Conservation (phyloP, 805 yeast species). For the Priceomyces castillae region DNA sequence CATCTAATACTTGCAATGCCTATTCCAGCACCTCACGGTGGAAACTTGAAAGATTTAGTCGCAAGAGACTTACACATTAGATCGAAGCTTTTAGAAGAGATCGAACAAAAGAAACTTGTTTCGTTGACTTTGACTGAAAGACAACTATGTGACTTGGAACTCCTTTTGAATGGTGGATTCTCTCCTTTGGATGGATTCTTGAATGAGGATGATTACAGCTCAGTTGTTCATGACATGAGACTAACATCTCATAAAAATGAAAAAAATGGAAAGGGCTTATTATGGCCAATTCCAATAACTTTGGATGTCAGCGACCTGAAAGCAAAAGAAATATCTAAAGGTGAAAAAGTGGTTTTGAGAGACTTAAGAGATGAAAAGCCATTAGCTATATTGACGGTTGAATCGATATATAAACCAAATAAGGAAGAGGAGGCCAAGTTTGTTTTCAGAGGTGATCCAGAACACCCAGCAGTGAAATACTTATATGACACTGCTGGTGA, state of each 20-base stretch:
- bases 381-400: slow-evolving; percentile 77
- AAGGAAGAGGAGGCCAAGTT: slow-evolving; percentile 75
- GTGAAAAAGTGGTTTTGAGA: slow-evolving; percentile 66
- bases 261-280: slow-evolving; percentile 51
- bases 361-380: slow-evolving; percentile 81
- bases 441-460: slow-evolving; percentile 95
- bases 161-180: slow-evolving; percentile 90
- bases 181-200: slow-evolving; percentile 76
- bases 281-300: slow-evolving; percentile 93
- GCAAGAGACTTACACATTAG: slow-evolving; percentile 72
- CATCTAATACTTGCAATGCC: slow-evolving; percentile 45
- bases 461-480: slow-evolving; percentile 88
- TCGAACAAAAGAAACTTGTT: slow-evolving; percentile 40
- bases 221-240: slow-evolving; percentile 69
- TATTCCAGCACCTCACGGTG: slow-evolving; percentile 82
- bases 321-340: slow-evolving; percentile 39
- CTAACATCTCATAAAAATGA: slow-evolving; percentile 46
- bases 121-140: slow-evolving; percentile 69
- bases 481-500: slow-evolving; percentile 74
- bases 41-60: slow-evolving; percentile 78
- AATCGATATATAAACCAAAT: slow-evolving; percentile 78
- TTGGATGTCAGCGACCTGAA: slow-evolving; percentile 65
- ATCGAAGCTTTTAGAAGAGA: slow-evolving; percentile 55
- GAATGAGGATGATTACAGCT: slow-evolving; percentile 62
- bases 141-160: slow-evolving; percentile 89